Evolutionary conservation across 768 basidiomycete genomes (phyloP).

Genomic region (Leucocoprinus sp.): DNA sequence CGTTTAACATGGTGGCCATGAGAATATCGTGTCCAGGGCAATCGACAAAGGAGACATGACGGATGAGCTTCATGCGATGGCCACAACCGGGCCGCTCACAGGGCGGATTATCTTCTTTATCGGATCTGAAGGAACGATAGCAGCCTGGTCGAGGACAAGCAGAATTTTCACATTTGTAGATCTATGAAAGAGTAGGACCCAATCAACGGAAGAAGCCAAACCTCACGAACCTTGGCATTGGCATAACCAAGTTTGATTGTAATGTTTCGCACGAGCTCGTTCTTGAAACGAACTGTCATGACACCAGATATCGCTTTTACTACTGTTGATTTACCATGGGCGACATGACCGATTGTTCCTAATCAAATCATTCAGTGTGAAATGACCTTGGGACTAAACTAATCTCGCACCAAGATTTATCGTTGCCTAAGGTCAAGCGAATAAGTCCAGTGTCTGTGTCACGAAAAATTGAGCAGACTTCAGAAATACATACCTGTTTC

Average conservation of each 20-base stretch:
- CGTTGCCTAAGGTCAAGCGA: slow-evolving; percentile 60
- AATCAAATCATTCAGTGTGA: slow-evolving; percentile 13
- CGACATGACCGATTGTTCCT: slow-evolving; percentile 99
- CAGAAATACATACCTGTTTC: slow-evolving; percentile 58
- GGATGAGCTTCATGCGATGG: slow-evolving; percentile 81
- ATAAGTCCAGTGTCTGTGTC: background rate
- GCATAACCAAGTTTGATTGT: slow-evolving; percentile 99
- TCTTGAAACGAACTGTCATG: slow-evolving; percentile 98
- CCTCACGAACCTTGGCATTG: slow-evolving; percentile 80
- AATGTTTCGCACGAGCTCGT: slow-evolving; percentile 97
- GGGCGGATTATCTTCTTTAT: slow-evolving; percentile 89
- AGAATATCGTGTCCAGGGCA: slow-evolving; percentile 98
- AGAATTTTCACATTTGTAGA: slow-evolving; percentile 95
- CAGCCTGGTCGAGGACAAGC: slow-evolving; percentile 91
- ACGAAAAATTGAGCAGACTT: background rate
- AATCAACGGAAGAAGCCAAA: slow-evolving; percentile 13
- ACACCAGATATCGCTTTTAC: slow-evolving; percentile 99
- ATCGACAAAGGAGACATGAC: slow-evolving; percentile 99
- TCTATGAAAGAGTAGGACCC: slow-evolving; percentile 37
- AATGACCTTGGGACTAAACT: slow-evolving; percentile 4
- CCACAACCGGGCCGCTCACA: slow-evolving; percentile 94
- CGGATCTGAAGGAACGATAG: slow-evolving; percentile 88
- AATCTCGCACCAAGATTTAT: slow-evolving; percentile 73
- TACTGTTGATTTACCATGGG: slow-evolving; percentile 93
- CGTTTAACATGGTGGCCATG: slow-evolving; percentile 99